Conservation (phyloP, 1,284 basidiomycete species). For the Mrakiaceae sp. region DNA sequence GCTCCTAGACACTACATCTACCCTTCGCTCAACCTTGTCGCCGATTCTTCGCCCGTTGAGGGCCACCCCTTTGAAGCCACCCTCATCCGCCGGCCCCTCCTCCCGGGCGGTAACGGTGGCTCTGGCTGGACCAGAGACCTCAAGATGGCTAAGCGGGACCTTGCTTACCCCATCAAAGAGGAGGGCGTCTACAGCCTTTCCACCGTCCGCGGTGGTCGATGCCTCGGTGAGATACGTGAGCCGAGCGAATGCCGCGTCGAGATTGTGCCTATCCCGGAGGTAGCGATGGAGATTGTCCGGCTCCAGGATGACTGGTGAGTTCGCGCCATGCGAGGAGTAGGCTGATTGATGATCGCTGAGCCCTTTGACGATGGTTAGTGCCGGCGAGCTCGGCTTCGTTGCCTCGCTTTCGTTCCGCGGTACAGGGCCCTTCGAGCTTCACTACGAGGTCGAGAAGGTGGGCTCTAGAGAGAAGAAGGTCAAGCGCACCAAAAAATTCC, state of each 20-base stretch:
- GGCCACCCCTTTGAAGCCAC: neutral
- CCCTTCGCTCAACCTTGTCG: neutral
- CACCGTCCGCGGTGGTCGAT: conserved; percentile 3
- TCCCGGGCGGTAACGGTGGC: neutral
- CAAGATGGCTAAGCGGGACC: neutral
- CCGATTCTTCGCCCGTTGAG: conserved; percentile 1
- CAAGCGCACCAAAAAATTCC: neutral
- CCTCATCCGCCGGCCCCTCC: neutral
- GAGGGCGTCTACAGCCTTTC: conserved; percentile 3
- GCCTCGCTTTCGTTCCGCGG: conserved; percentile 12
- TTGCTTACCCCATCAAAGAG: neutral
- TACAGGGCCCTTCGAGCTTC: conserved; percentile 6
- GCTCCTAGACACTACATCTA: neutral
- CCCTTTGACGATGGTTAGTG: neutral
- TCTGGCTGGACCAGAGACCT: conserved; percentile 4
- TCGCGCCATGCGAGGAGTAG: too few relatives aligned
- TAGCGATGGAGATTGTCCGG: conserved; percentile 5
- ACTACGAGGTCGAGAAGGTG: neutral
- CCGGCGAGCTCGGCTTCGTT: conserved; percentile 14
- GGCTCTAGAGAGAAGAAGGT: too few relatives aligned
- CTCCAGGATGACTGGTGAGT: conserved; percentile 16
- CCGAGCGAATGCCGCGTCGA: conserved; percentile 11
- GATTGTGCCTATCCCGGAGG: neutral
- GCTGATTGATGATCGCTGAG: neutral
- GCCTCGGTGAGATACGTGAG: conserved; percentile 12